Base-by-base conservation (phyloP, 2,329 filamentous ascomycete species). In the Colletotrichum euphorbiae region DNA sequence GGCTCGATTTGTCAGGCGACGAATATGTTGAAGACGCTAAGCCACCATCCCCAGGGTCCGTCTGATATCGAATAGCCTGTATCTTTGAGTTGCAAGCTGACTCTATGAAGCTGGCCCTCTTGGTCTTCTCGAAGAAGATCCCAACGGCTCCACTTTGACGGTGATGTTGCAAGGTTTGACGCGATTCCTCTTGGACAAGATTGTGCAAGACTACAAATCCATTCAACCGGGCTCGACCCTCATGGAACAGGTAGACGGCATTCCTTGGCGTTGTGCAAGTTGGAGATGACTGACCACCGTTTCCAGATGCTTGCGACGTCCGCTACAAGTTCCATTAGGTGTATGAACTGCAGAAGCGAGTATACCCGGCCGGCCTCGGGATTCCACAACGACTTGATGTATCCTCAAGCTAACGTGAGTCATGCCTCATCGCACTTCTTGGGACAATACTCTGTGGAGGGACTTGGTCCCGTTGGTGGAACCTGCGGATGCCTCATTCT, bases 1-100 rank as follows among this genome's bases (percentile, higher is more conserved):
- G 95, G 94, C 0, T 91, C 94, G 64, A 97, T 97, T 68, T 99
- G 96, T 73, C 96, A 99, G 77, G 96, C 96, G 13, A 97, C 95
- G 0, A 99, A 99, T 75, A 87, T 99, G 70, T 83, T 98, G 36
- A 97, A 96, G 78, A 93, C 94, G 0, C 90, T 99, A 66, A 94
- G 93, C 76, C 91, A 90, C 71, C 91, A 94, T 70, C 90, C 93
- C 2, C 92, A 94, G 82, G 90, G 89, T 85, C 79, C 62, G 81
- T 75, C 8, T 21, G 17, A 40, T 13, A 5, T 28, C 46, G 13
- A 60, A 45, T 15, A 12, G 36, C 13, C 13, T 38, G 11, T 11
- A 6, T 38, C 9, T 13, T 42, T 17, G n/a, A 15, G 17, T 36
- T 21, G 31, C 3, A 7, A 58, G 54, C 76, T 77, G 62, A 79